Conservation (phyloP, 768 basidiomycete genomes). For the Lepiota subincarnata region DNA sequence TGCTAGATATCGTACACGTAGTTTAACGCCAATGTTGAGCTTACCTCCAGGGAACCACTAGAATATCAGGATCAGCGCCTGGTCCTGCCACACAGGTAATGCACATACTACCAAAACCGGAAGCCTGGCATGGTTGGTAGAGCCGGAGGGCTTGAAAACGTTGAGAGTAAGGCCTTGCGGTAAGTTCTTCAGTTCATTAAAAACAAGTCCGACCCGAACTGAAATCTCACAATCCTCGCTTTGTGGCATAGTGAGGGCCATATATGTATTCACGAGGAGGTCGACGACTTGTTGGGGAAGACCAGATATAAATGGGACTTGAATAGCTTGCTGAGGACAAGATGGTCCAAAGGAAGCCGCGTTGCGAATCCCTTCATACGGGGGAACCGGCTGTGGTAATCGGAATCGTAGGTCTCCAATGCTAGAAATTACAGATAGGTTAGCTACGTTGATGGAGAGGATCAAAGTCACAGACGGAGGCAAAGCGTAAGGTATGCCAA, state of each 20-base stretch:
- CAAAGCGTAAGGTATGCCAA: conserved; percentile 53
- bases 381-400: conserved; percentile 32
- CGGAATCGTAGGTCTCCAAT: conserved; percentile 37
- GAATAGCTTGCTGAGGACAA: conserved; percentile 44
- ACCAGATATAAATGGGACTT: conserved; percentile 30
- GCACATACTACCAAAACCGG: conserved; percentile 52
- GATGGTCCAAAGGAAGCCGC: conserved; percentile 39
- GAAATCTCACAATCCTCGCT: conserved; percentile 43
- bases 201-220: neutral
- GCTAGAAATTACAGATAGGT: too few species aligned
- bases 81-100: too few species aligned
- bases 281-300: conserved; percentile 31
- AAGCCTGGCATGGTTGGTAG: conserved; percentile 37
- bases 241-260: conserved; percentile 25
- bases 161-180: conserved; percentile 47
- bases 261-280: conserved; percentile 27
- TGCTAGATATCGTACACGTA: too few species aligned
- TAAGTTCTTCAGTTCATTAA: neutral
- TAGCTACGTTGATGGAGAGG: too few species aligned
- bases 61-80: too few species aligned
- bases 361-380: conserved; percentile 31
- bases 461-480: too few species aligned
- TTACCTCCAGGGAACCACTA: conserved; percentile 57
- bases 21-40: too few species aligned
- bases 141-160: conserved; percentile 41